Conservation (phyloP, 2,329 filamentous ascomycete species). For the Aspergillus pseudoterreus region DNA sequence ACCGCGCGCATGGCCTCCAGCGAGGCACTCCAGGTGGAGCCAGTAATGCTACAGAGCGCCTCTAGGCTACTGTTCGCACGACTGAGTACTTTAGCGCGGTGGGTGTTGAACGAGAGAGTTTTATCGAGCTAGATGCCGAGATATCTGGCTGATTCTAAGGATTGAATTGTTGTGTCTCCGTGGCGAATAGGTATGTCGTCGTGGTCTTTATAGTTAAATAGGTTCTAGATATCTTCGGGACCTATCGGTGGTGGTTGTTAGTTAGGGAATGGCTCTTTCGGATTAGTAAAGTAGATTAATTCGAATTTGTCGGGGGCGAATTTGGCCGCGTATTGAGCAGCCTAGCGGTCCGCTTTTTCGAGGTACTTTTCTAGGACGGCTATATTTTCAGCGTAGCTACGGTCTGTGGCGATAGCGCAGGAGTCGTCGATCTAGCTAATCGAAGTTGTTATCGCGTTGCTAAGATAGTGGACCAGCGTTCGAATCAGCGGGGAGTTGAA, state of each 20-base stretch:
- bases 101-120: not conserved
- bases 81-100: not conserved
- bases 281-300: slow-evolving; percentile 6
- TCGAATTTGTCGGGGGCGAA: slow-evolving; percentile 9
- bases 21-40: not conserved
- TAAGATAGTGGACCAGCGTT: not conserved
- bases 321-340: not conserved
- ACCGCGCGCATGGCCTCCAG: not conserved
- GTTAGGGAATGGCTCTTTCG: not conserved
- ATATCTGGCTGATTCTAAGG: not conserved
- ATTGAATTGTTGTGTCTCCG: not conserved
- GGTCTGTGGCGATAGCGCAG: not conserved
- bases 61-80: not conserved
- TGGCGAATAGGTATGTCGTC: too few relatives aligned
- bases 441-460: not conserved
- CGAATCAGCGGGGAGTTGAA: not conserved
- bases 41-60: not conserved
- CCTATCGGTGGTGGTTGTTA: too few relatives aligned
- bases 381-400: not conserved
- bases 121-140: not conserved
- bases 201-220: too few relatives aligned
- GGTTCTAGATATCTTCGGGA: too few relatives aligned
- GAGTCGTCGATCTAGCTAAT: not conserved
- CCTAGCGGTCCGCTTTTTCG: not conserved
- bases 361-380: not conserved